A percentile compares a stretch with the other conserved stretches of the same genome.
phyloP scores from a whole-genome alignment of 768 basidiomycete species.

The Tricholoma terreum region DNA sequence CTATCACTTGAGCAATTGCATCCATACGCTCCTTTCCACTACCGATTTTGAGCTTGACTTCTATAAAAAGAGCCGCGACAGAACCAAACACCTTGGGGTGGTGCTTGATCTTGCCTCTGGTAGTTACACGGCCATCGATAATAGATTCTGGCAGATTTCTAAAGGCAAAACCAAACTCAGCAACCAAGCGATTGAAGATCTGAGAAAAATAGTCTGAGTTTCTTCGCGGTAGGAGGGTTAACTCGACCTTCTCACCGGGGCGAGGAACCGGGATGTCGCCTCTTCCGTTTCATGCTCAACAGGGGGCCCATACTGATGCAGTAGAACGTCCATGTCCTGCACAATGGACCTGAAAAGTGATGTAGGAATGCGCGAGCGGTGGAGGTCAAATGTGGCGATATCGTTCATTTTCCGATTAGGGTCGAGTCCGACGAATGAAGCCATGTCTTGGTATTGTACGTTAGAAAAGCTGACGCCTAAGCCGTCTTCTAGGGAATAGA shows the following conservation, averaged over 20 bases:
- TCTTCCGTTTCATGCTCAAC: slow-evolving; percentile 16
- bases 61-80: background rate
- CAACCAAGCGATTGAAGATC: background rate
- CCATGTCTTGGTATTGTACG: slow-evolving; percentile 8
- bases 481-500: background rate
- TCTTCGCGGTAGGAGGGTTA: background rate
- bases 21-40: background rate
- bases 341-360: slow-evolving; percentile 15
- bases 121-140: background rate
- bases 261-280: slow-evolving; percentile 16
- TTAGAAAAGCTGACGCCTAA: background rate
- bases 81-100: background rate
- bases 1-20: background rate
- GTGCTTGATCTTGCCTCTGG: background rate
- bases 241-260: too few relatives aligned
- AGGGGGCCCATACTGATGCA: slow-evolving; percentile 18
- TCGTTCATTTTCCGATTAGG: slow-evolving; percentile 1
- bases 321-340: slow-evolving; percentile 17
- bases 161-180: background rate
- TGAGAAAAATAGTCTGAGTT: background rate
- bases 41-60: background rate
- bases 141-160: background rate
- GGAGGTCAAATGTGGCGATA: slow-evolving; percentile 13
- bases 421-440: slow-evolving; percentile 16
- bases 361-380: slow-evolving; percentile 21